These are phyloP conservation scores for Neofusicoccum parvum DNA, from an alignment of 2,329 filamentous ascomycete genomes.

Conservation along the genomic window DNA sequence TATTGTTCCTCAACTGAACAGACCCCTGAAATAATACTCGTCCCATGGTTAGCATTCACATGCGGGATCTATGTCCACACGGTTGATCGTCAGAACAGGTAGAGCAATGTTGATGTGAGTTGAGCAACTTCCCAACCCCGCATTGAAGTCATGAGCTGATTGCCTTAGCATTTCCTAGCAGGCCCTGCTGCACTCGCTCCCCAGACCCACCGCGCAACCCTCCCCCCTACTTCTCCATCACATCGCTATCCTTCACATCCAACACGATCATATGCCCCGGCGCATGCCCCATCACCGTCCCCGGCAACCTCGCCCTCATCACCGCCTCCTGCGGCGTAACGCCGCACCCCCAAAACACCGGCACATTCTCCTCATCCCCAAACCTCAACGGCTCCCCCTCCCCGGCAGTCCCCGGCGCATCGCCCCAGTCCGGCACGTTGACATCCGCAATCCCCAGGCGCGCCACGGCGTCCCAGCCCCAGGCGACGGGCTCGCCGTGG, in stretches of 20 bases:
- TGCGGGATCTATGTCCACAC: no score
- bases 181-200: no score
- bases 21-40: no score
- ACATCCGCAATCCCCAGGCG: slow-evolving; percentile 59
- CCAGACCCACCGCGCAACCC: no score
- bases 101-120: no score
- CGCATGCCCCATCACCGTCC: slow-evolving; percentile 62
- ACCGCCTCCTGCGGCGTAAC: slow-evolving; percentile 69
- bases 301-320: slow-evolving; percentile 56
- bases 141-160: no score
- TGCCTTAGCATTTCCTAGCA: no score
- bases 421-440: slow-evolving; percentile 59
- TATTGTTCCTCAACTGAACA: no score
- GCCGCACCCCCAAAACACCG: slow-evolving; percentile 66
- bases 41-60: no score
- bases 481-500: slow-evolving; percentile 66
- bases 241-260: slow-evolving; percentile 40
- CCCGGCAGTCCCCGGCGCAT: slow-evolving; percentile 43
- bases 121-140: no score
- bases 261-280: slow-evolving; percentile 65
- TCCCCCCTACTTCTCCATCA: neutral
- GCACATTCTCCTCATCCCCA: slow-evolving; percentile 49
- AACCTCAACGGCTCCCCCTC: slow-evolving; percentile 40
- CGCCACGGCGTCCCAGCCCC: slow-evolving; percentile 62
- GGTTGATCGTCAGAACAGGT: no score